These are phyloP conservation scores for Plasmodium falciparum DNA, from an alignment of 169 alveolate genomes.

Conservation along the genomic window DNA sequence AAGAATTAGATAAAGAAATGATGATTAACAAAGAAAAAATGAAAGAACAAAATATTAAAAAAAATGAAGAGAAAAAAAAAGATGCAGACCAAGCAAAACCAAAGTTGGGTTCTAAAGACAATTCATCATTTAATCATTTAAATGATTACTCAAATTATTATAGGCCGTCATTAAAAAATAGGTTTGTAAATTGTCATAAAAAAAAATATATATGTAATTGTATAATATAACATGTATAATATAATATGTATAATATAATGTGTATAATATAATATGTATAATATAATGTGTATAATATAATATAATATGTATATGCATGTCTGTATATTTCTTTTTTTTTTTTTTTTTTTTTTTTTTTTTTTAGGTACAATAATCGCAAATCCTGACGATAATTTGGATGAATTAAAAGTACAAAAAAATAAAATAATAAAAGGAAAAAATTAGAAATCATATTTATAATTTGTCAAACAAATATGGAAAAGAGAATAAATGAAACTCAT, in stretches of 20 bases:
- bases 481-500: background rate
- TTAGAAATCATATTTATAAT: background rate
- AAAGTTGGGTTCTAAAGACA: conserved; percentile 48
- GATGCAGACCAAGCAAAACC: conserved; percentile 29
- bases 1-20: conserved; percentile 73
- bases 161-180: conserved; percentile 72
- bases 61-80: conserved; percentile 32
- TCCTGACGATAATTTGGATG: conserved; percentile 77
- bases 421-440: background rate
- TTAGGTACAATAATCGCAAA: conserved; percentile 30
- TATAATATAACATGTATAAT: background rate
- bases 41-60: conserved; percentile 45
- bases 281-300: no score
- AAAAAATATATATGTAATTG: background rate
- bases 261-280: no score
- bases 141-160: conserved; percentile 59
- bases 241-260: no score
- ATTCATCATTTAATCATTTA: conserved; percentile 67
- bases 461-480: conserved; percentile 12
- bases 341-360: conserved; percentile 14
- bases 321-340: no score
- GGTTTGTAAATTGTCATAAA: conserved; percentile 13
- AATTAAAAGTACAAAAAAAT: conserved; percentile 58
- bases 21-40: conserved; percentile 47
- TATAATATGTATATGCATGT: no score